phyloP scores from a whole-genome alignment of 208 protist species.

The Trypanosoma cruzi region DNA sequence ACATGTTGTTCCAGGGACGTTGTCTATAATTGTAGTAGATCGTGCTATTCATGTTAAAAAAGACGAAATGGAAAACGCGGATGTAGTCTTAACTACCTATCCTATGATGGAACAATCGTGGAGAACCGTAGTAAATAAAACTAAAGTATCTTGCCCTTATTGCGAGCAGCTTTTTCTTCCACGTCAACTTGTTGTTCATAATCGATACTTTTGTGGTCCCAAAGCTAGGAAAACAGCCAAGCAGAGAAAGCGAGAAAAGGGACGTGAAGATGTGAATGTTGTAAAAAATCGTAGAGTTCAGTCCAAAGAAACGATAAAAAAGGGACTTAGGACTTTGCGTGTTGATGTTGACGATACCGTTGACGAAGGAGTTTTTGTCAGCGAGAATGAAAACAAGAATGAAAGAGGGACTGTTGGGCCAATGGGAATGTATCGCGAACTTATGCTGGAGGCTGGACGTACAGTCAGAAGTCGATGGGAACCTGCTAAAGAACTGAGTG shows the following conservation, averaged over 20 bases:
- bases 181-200: conserved; percentile 88
- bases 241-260: conserved; percentile 86
- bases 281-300: conserved; percentile 44
- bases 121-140: conserved; percentile 74
- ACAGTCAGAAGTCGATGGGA: conserved; percentile 87
- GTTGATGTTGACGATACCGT: conserved; percentile 61
- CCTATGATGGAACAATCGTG: conserved; percentile 92
- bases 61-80: conserved; percentile 79
- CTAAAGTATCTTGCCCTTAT: conserved; percentile 90
- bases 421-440: conserved; percentile 89
- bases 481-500: conserved; percentile 29
- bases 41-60: conserved; percentile 44
- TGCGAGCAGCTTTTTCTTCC: conserved; percentile 89
- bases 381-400: conserved; percentile 21
- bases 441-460: conserved; percentile 89
- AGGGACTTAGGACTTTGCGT: conserved; percentile 77
- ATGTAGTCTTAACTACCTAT: conserved; percentile 96
- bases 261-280: conserved; percentile 17
- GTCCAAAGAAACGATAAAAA: conserved; percentile 74
- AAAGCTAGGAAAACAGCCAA: conserved; percentile 80
- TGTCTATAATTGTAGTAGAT: conserved; percentile 86
- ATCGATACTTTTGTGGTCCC: conserved; percentile 95
- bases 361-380: conserved; percentile 26
- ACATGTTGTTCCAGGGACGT: conserved; percentile 59
- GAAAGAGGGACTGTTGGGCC: conserved; percentile 60